Percentiles rank a stretch among this genome's conserved stretches.
phyloP scores from a whole-genome alignment of 2,329 filamentous ascomycete species.

The Aspergillus transmontanensis region DNA sequence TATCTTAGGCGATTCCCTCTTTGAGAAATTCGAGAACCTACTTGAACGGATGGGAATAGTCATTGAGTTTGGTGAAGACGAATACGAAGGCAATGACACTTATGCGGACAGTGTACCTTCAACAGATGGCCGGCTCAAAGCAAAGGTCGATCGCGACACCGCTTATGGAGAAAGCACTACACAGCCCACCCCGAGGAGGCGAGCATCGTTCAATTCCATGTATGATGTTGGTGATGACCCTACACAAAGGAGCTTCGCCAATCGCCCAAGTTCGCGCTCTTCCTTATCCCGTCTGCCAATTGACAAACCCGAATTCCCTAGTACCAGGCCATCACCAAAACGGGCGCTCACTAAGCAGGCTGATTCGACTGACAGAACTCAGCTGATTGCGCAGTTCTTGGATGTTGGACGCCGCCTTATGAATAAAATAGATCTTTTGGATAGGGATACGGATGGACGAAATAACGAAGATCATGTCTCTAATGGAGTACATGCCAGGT shows the following conservation, averaged over 20 bases:
- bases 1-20: slow-evolving; percentile 60
- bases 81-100: slow-evolving; percentile 29
- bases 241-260: slow-evolving; percentile 44
- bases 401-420: slow-evolving; percentile 42
- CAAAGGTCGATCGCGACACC: slow-evolving; percentile 20
- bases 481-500: slow-evolving; percentile 31
- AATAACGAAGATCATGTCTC: slow-evolving; percentile 19
- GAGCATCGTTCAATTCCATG: slow-evolving; percentile 58
- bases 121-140: slow-evolving; percentile 26
- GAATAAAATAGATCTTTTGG: slow-evolving; percentile 32
- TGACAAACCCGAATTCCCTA: slow-evolving; percentile 39
- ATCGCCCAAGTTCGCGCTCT: slow-evolving; percentile 46
- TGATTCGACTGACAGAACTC: slow-evolving; percentile 36
- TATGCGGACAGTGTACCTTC: slow-evolving; percentile 25
- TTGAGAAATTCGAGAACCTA: slow-evolving; percentile 70
- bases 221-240: slow-evolving; percentile 56
- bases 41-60: slow-evolving; percentile 71
- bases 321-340: slow-evolving; percentile 23
- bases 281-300: slow-evolving; percentile 46
- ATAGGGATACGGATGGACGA: slow-evolving; percentile 23
- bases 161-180: slow-evolving; percentile 30
- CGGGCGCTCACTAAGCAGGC: slow-evolving; percentile 13
- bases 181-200: slow-evolving; percentile 41
- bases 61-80: slow-evolving; percentile 59
- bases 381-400: slow-evolving; percentile 42